phyloP scores from a whole-genome alignment of 2,329 filamentous ascomycete species.

The Xylariaceae sp. region DNA sequence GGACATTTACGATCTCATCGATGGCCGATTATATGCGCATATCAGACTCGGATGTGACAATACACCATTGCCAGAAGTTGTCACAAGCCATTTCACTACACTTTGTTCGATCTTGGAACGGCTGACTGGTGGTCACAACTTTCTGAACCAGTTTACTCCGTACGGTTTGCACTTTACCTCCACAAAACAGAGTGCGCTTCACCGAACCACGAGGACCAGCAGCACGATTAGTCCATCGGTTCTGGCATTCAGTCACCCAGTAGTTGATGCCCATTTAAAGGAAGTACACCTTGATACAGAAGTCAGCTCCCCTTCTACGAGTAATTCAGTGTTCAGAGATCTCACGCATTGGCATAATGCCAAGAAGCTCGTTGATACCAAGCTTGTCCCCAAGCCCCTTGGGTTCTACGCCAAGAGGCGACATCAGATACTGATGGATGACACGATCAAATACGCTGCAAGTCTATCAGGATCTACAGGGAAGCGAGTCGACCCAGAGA shows the following conservation, averaged over 20 bases:
- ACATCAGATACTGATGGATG: slow-evolving; percentile 1
- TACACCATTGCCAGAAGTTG: no score
- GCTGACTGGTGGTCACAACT: no score
- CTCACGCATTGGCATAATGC: slow-evolving; percentile 3
- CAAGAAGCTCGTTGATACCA: not conserved
- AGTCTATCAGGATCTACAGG: not conserved
- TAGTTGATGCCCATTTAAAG: not conserved
- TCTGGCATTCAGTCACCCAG: not conserved
- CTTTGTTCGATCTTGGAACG: no score
- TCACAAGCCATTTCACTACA: no score
- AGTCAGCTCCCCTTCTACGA: not conserved
- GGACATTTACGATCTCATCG: no score
- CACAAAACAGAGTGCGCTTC: not conserved
- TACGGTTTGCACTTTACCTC: not conserved
- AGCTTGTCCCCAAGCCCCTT: not conserved
- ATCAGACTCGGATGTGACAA: no score
- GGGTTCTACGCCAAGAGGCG: not conserved
- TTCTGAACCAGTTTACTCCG: no score
- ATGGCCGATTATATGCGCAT: no score
- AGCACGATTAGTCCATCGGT: not conserved
- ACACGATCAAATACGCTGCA: not conserved
- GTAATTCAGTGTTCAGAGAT: not conserved
- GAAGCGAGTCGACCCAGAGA: not conserved
- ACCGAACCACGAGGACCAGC: not conserved
- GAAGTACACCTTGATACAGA: not conserved